A percentile compares a stretch with the other conserved stretches of the same genome.
These are phyloP conservation scores for Ophiocordyceps unilateralis DNA, from an alignment of 2,329 filamentous ascomycete species.

Conservation along the genomic window DNA sequence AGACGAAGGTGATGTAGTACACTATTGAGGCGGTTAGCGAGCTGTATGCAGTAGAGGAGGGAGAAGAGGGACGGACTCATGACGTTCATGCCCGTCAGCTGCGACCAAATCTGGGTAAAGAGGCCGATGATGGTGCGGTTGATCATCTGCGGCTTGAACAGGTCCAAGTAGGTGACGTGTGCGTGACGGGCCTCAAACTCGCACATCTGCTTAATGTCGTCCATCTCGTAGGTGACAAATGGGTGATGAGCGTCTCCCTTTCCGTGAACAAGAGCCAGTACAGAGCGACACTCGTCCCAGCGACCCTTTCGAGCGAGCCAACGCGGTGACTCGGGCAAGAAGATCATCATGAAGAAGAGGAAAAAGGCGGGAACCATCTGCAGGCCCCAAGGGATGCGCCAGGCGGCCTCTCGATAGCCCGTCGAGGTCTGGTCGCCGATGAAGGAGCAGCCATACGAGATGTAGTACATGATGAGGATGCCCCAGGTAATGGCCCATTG, in stretches of 20 bases:
- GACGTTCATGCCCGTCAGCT: slow-evolving; percentile 38
- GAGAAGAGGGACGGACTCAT: slow-evolving; percentile 26
- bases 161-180: slow-evolving; percentile 53
- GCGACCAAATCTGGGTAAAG: slow-evolving; percentile 38
- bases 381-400: slow-evolving; percentile 46
- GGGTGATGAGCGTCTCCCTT: slow-evolving; percentile 46
- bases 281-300: slow-evolving; percentile 37
- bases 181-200: slow-evolving; percentile 56
- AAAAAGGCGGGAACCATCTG: slow-evolving; percentile 46
- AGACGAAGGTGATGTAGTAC: slow-evolving; percentile 52
- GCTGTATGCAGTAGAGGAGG: background rate
- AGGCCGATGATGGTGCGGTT: slow-evolving; percentile 33
- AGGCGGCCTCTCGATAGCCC: slow-evolving; percentile 32
- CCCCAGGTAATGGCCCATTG: slow-evolving; percentile 56
- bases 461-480: slow-evolving; percentile 54
- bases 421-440: slow-evolving; percentile 21
- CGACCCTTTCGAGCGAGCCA: slow-evolving; percentile 48
- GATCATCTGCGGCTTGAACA: slow-evolving; percentile 52
- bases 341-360: slow-evolving; percentile 39
- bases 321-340: slow-evolving; percentile 43
- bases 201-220: slow-evolving; percentile 56
- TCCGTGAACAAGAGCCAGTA: slow-evolving; percentile 42
- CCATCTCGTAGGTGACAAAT: slow-evolving; percentile 49
- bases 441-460: slow-evolving; percentile 46
- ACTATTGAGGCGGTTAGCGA: slow-evolving; percentile 12